Conservation (phyloP, 352 stramenopile genomes). For the Thraustochytrium sp. region DNA sequence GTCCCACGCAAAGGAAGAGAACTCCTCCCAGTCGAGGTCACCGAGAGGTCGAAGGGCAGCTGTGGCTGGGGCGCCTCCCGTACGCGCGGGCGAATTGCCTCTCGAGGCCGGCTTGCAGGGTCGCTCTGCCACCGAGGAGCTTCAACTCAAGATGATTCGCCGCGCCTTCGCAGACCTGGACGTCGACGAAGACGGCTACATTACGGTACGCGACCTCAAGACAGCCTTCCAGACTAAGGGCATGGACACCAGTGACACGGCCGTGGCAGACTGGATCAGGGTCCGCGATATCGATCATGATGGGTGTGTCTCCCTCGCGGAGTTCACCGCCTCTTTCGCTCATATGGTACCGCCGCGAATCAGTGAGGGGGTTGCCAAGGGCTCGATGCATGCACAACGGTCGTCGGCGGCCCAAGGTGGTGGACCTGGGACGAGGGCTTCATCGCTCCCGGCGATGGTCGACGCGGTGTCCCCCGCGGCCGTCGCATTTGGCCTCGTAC, state of each 20-base stretch:
- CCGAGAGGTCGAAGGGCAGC: background rate
- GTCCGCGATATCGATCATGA: slow-evolving; percentile 49
- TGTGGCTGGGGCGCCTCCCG: background rate
- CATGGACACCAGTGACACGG: slow-evolving; percentile 45
- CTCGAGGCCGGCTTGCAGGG: background rate
- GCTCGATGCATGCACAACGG: background rate
- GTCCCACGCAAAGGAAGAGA: background rate
- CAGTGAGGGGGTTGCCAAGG: background rate
- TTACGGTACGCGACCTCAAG: slow-evolving; percentile 46
- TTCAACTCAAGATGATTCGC: slow-evolving; percentile 51
- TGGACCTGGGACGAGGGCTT: too few relatives aligned
- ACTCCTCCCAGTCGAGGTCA: background rate
- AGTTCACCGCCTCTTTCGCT: slow-evolving; percentile 50
- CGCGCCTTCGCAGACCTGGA: slow-evolving; percentile 45
- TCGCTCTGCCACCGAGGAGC: slow-evolving; percentile 11
- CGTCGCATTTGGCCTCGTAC: background rate
- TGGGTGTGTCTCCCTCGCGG: slow-evolving; percentile 47
- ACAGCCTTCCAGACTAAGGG: slow-evolving; percentile 44
- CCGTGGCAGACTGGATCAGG: slow-evolving; percentile 47
- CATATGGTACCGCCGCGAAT: slow-evolving; percentile 35
- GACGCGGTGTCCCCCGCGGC: background rate
- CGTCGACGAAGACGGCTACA: slow-evolving; percentile 48
- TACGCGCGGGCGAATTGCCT: background rate
- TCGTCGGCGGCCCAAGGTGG: background rate
- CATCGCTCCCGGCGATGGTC: too few relatives aligned